These are phyloP conservation scores for Bolboschoenoplectus hybrid DNA, from an alignment of 202 grass and related monocot genomes.

Conservation along the genomic window DNA sequence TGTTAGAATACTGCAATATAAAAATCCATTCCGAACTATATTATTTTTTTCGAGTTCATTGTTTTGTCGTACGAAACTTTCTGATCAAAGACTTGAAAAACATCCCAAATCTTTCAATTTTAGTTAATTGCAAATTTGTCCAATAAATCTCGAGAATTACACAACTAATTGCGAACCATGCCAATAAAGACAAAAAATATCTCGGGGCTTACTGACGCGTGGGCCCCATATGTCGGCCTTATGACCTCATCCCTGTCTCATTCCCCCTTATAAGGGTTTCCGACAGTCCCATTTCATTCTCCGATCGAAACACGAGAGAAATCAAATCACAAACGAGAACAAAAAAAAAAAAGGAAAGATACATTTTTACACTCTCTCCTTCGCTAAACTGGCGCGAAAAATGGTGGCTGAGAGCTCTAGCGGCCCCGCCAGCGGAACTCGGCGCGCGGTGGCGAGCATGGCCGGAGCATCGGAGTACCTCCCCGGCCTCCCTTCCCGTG, in stretches of 20 bases:
- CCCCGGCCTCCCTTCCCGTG: constrained; percentile 58
- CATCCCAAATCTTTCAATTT: background rate
- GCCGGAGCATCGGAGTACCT: constrained; percentile 60
- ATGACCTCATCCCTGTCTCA: background rate
- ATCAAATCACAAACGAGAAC: background rate
- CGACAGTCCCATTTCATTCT: background rate
- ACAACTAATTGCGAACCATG: background rate
- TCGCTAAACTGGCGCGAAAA: background rate
- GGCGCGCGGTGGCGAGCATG: constrained; percentile 19
- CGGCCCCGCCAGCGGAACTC: constrained; percentile 41
- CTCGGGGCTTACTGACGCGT: too few species aligned
- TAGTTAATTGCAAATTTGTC: background rate
- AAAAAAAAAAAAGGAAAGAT: background rate
- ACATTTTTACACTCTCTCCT: constrained; percentile 1
- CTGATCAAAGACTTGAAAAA: background rate
- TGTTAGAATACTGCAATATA: too few species aligned
- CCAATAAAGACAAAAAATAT: background rate
- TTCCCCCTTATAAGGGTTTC: background rate
- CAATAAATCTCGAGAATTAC: background rate
- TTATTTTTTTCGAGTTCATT: too few species aligned
- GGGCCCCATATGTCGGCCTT: constrained; percentile 5
- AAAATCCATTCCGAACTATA: too few species aligned
- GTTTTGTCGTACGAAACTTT: too few species aligned
- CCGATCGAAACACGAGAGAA: background rate
- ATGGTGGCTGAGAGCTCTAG: constrained; percentile 45